These are phyloP conservation scores for Larix sibirica DNA, from an alignment of 83 land plant genomes.

Conservation along the genomic window DNA sequence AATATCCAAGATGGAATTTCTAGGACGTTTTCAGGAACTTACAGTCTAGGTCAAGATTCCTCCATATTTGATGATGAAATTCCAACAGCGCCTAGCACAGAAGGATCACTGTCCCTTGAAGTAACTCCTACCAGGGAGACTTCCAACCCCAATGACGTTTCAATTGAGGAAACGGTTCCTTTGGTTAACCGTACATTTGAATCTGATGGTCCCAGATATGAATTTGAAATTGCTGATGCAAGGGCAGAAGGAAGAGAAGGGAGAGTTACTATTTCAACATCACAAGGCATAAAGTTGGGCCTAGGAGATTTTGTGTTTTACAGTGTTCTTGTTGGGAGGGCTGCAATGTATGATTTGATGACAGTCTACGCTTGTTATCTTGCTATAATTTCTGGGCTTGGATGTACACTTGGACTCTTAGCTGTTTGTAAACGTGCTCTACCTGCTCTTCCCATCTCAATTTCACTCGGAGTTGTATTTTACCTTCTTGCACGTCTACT, in stretches of 20 bases:
- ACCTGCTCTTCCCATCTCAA: conserved; percentile 98
- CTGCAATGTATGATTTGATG: conserved; percentile 97
- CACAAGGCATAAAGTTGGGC: conserved; percentile 81
- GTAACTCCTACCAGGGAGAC: background rate
- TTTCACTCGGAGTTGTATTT: conserved; percentile 79
- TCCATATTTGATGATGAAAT: background rate
- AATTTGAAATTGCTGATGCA: background rate
- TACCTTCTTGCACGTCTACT: conserved; percentile 87
- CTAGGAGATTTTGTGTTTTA: conserved; percentile 99
- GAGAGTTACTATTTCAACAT: conserved; percentile 19
- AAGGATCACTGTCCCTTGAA: background rate
- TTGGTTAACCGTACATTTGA: conserved; percentile 26
- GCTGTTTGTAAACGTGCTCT: conserved; percentile 81
- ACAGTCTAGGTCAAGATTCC: background rate
- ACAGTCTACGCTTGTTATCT: conserved; percentile 99
- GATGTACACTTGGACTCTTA: conserved; percentile 78
- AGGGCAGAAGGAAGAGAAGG: conserved; percentile 10
- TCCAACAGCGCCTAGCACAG: background rate
- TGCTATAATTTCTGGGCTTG: conserved; percentile 92
- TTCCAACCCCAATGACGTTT: background rate
- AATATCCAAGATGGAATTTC: background rate
- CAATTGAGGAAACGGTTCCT: conserved; percentile 35
- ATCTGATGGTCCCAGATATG: background rate
- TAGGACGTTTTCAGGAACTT: background rate
- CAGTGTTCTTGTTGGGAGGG: conserved; percentile 96